Evolutionary conservation across 768 basidiomycete species (phyloP).

Genomic region (Lactifluus volemus): DNA sequence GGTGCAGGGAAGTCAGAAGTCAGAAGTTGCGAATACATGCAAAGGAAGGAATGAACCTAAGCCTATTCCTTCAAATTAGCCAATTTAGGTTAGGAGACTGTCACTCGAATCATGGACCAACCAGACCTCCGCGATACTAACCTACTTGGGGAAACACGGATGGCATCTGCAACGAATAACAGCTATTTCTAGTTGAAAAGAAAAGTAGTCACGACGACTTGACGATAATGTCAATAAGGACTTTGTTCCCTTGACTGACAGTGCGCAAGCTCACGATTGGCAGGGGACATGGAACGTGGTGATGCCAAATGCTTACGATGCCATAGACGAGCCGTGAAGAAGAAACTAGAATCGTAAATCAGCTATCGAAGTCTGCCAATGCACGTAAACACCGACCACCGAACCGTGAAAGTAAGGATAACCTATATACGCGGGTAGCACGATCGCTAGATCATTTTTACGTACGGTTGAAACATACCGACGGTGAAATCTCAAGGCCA

Average conservation of each 20-base stretch:
- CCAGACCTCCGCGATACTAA: not conserved
- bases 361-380: not conserved
- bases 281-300: not conserved
- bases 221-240: not conserved
- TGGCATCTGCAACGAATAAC: not conserved
- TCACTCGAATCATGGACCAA: not conserved
- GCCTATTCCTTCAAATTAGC: not conserved
- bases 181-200: not conserved
- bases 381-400: not conserved
- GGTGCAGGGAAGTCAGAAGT: not conserved
- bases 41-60: not conserved
- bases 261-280: not conserved
- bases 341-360: not conserved
- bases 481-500: constrained; percentile 8
- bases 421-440: not conserved
- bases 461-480: not conserved
- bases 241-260: not conserved
- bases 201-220: not conserved
- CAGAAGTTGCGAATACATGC: not conserved
- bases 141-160: constrained; percentile 2
- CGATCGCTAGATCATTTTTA: not conserved
- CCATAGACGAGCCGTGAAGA: constrained; percentile 9
- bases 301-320: not conserved
- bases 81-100: not conserved
- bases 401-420: constrained; percentile 6